Evolutionary conservation across 139 green algal species (phyloP), one percentile per base, ranked within the genome.

Genomic region (Desmodesmus armatus): DNA sequence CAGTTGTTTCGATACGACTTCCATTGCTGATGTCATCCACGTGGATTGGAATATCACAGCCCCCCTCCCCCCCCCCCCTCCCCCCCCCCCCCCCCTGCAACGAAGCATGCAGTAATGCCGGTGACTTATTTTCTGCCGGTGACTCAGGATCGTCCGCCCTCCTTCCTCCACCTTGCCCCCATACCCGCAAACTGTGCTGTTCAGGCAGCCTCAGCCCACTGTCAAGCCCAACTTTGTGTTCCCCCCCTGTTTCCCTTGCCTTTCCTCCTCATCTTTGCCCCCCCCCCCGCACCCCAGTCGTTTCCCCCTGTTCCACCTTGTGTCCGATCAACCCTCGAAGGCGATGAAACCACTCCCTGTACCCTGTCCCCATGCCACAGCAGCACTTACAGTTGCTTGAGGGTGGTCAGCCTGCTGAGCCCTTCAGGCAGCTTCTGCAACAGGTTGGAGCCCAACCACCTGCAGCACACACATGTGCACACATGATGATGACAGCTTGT

Each of bases 381-480:
- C 13, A 31, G 6, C 0, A 76, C 82, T 80, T 13, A 82, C 71
- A 87, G 55, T 41, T 77, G 71, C 82, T 87, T 87, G n/a, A 87
- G 60, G 11, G 37, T 60, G 13, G 23, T 39, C 40, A 87, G 82
- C 5, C 43, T 19, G 2, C 40, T 29, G 44, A 87, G 37, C 2
- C n/a, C 43, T 23, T 70, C 11, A 19, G 82, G 82, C 6, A 87
- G 33, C 2, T n/a, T 43, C 9, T 41, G 82, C 71, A 87, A 72
- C 40, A 87, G 41, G 58, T 87, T 87, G 82, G 55, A 58, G 55
- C 82, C 82, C 55, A 87, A 58, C 80, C 80, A 86, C 23, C 80
- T 86, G 69, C 33, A 49, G 17, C 0, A 70, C 15, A 37, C 35
- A 75, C 29, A 75, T 37, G 49, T n/a, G n/a, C n/a, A n/a, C n/a